Evolutionary conservation across 345 rosid species (phyloP).

Genomic region (Eucalyptus erythrocorys): DNA sequence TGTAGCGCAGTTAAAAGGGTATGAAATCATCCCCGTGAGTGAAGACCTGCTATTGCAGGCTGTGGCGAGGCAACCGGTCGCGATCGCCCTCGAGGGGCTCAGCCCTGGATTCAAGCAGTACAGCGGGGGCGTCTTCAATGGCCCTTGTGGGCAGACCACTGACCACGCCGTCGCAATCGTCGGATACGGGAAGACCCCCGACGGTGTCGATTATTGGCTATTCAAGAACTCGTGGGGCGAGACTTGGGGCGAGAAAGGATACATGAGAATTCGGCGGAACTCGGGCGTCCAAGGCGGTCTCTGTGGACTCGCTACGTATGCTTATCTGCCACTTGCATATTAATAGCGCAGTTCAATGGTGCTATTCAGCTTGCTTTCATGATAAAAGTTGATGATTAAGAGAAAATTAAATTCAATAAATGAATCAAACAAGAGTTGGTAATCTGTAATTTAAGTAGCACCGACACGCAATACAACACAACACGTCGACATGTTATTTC

Average conservation of each 20-base stretch:
- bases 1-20: slow-evolving; percentile 14
- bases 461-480: too few species aligned
- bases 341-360: not conserved
- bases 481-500: too few species aligned
- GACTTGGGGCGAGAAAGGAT: not conserved
- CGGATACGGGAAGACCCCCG: slow-evolving; percentile 24
- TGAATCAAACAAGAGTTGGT: too few species aligned
- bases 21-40: slow-evolving; percentile 27
- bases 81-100: slow-evolving; percentile 19
- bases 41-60: slow-evolving; percentile 35
- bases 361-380: not conserved
- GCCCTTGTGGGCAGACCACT: slow-evolving; percentile 9
- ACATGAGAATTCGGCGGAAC: not conserved
- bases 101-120: slow-evolving; percentile 11
- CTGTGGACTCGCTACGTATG: not conserved
- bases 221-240: slow-evolving; percentile 41
- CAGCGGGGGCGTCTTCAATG: slow-evolving; percentile 12
- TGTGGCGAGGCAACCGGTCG: slow-evolving; percentile 50
- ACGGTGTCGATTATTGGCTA: slow-evolving; percentile 26
- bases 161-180: slow-evolving; percentile 12
- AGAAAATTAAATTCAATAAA: too few species aligned
- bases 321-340: not conserved
- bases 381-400: too few species aligned
- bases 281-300: not conserved
- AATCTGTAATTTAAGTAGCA: too few species aligned